Base-by-base conservation (phyloP, 352 stramenopile genomes). In the Blastocystis sp. region DNA sequence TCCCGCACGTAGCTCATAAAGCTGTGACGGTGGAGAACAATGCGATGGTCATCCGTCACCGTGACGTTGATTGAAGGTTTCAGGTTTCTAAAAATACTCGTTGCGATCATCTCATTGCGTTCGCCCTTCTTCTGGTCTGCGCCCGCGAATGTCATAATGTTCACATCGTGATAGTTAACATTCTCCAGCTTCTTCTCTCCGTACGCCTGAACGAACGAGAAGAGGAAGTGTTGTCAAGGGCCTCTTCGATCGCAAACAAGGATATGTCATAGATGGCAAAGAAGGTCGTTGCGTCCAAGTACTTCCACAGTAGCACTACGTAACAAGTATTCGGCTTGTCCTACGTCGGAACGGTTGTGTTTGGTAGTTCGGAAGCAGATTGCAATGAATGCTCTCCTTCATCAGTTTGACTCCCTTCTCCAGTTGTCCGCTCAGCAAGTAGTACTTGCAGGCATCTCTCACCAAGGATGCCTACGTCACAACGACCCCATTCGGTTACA, bases 261-360 rank as follows among this genome's bases (percentile, higher is more conserved):
- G 69, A 81, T 81, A 81, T 81, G 48, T 51, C 44, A 48, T 81
- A 81, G 46, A 81, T 29, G 18, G 69, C 69, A 51, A 81, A 81
- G 69, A 81, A 81, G 16, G 69, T 81, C 4, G 36, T n/a, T 21
- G 48, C 49, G 4, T 81, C 69, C 42, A 44, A 81, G 46, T 81
- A 81, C 69, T 81, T 81, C 69, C 69, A 81, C 36, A 81, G 53
- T 44, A 81, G 53, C 69, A 81, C 32, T 59, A 59, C 51, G 11
- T 32, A 32, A 32, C 51, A 59, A 32, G 3, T 16, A 59, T 14
- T 59, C 51, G 3, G n/a, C 11, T 6, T 6, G 2, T 32, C 11
- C n/a, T 59, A 59, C 51, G 32, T 34, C 69, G 69, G 36, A 81
- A 81, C 18, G 69, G 69, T 32, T 81, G 69, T 32, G 69, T 81